These are phyloP conservation scores for Leptomonas pyrrhocoris DNA, from an alignment of 208 protist genomes.

Conservation along the genomic window DNA sequence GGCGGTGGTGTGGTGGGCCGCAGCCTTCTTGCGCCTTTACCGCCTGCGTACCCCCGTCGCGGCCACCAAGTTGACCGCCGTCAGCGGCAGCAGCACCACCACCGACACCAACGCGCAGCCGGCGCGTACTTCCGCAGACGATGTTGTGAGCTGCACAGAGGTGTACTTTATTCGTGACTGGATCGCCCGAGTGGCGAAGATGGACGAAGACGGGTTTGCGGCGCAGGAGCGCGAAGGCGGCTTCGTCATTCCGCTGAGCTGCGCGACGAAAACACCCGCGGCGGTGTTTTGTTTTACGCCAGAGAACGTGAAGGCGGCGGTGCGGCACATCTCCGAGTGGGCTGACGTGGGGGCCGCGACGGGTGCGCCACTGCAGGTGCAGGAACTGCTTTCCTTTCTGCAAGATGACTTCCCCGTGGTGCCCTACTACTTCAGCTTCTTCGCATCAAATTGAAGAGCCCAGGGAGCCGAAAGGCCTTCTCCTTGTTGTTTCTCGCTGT, in stretches of 20 bases:
- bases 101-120: neutral
- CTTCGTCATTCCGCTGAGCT: constrained; percentile 31
- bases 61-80: constrained; percentile 2
- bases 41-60: constrained; percentile 18
- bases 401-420: constrained; percentile 40
- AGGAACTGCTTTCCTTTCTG: constrained; percentile 34
- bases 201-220: constrained; percentile 29
- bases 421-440: constrained; percentile 51
- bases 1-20: constrained; percentile 48
- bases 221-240: constrained; percentile 29
- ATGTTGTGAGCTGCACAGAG: constrained; percentile 41
- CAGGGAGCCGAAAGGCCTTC: too few species aligned
- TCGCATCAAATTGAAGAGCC: constrained; percentile 1
- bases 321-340: constrained; percentile 32
- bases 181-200: constrained; percentile 28
- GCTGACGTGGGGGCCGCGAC: constrained; percentile 27
- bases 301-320: constrained; percentile 21
- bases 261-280: constrained; percentile 30
- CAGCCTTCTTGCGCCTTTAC: constrained; percentile 42
- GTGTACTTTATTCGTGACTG: constrained; percentile 53
- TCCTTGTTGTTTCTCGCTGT: too few species aligned
- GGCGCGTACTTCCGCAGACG: neutral
- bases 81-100: neutral
- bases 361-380: constrained; percentile 22
- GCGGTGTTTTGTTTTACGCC: constrained; percentile 35